Conservation (phyloP, 2,329 filamentous ascomycete genomes). For the Alternaria consortialis region DNA sequence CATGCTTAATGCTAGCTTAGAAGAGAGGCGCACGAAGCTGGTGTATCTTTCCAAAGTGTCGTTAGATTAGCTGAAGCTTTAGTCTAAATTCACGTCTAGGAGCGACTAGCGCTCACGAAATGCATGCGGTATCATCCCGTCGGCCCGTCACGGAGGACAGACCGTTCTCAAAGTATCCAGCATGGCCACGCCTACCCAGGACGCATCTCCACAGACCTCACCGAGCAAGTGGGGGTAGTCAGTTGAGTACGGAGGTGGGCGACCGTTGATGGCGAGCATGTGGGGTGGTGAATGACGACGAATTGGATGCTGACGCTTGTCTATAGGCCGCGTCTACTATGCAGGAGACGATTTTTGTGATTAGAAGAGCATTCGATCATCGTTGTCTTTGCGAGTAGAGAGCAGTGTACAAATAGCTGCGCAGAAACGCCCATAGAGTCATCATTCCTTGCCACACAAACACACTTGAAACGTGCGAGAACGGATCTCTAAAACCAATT, state of each 20-base stretch:
- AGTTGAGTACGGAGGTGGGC: too few species aligned
- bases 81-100: neutral
- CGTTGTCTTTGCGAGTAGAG: neutral
- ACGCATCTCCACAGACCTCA: too few species aligned
- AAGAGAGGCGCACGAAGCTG: neutral
- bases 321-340: neutral
- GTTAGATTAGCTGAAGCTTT: neutral
- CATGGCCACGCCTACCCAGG: neutral
- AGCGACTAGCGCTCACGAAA: neutral
- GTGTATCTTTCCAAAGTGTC: neutral
- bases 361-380: neutral
- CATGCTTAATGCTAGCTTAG: neutral
- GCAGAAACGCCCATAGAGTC: neutral
- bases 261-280: too few species aligned
- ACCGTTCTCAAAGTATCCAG: neutral
- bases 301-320: too few species aligned
- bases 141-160: neutral
- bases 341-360: neutral
- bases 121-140: neutral
- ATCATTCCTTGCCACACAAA: neutral
- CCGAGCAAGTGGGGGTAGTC: too few species aligned
- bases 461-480: neutral
- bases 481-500: neutral
- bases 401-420: neutral
- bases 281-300: too few species aligned